These are phyloP conservation scores for Aureobasidium mangrovei DNA, from an alignment of 2,329 filamentous ascomycete genomes.

Conservation along the genomic window DNA sequence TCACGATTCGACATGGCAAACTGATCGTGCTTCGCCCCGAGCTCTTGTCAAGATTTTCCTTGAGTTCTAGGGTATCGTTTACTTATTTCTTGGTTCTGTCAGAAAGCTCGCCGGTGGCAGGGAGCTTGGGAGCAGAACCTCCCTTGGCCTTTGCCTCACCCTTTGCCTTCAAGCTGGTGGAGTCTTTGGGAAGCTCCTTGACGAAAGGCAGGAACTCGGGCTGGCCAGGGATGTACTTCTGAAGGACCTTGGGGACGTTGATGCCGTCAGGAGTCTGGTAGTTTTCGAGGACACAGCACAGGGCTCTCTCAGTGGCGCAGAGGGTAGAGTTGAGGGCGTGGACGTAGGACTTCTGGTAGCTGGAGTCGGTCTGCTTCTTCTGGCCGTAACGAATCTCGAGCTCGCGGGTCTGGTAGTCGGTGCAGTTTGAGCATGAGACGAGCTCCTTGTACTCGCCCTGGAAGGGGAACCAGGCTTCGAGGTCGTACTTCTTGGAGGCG, in stretches of 20 bases:
- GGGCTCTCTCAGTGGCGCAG: constrained; percentile 80
- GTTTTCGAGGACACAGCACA: constrained; percentile 95
- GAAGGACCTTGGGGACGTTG: constrained; percentile 69
- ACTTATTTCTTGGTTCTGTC: constrained; percentile 17
- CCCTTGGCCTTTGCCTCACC: constrained; percentile 22
- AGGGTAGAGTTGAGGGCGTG: constrained; percentile 87
- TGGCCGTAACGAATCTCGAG: constrained; percentile 85
- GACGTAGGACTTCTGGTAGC: constrained; percentile 79
- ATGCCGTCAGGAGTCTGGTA: constrained; percentile 86
- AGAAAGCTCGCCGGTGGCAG: constrained; percentile 15
- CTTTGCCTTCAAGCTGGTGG: constrained; percentile 52
- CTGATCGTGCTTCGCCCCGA: too few relatives aligned
- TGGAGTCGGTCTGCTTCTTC: constrained; percentile 71
- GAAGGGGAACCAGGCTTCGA: constrained; percentile 94
- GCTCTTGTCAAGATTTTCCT: too few relatives aligned
- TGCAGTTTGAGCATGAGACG: constrained; percentile 96
- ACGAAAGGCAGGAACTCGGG: constrained; percentile 84
- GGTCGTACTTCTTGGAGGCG: constrained; percentile 84
- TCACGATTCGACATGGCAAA: too few relatives aligned
- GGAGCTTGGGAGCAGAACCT: constrained; percentile 21
- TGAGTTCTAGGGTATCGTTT: constrained; percentile 1
- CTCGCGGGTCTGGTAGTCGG: constrained; percentile 90
- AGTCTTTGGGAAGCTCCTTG: constrained; percentile 75
- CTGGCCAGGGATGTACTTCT: constrained; percentile 82
- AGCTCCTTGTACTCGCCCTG: constrained; percentile 98